Base-by-base conservation (phyloP, 192 early-diverging fungal genomes). In the Coemansia reversa region DNA sequence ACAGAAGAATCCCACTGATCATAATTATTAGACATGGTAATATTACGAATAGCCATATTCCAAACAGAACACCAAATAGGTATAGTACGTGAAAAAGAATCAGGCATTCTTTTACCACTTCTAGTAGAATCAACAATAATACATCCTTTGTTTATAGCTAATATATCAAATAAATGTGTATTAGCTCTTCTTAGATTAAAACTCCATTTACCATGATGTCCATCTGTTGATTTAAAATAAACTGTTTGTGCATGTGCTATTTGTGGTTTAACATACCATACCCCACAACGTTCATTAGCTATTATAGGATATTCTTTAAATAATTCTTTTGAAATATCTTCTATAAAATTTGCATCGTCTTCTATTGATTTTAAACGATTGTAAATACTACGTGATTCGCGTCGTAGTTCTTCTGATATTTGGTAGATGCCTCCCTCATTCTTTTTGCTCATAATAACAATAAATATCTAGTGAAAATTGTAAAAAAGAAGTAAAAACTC, bases 191-290 rank as follows among this genome's bases (percentile, higher is more conserved):
- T 84, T 56, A 94, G 56, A 65, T 87, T 95, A 33, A 95, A 93
- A 59, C 89, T 86, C 93, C 93, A 94, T 51, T 86, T 81, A 3
- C 89, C 88, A 29, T 82, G 88, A 66, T 96, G 94, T 0, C 94
- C 94, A 77, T 96, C 94, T 2, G 94, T 96, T 6, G 94, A 96
- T 66, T 96, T 96, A 68, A 96, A 94, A 63, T 96, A 96, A 2
- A 89, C 93, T 0, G 88, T 81, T 24, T 86, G 75, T 12, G 61
- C 67, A 55, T 83, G 64, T 68, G 89, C 84, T 63, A 76, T 75
- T n/a, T 60, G 49, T 0, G 88, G 88, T 60, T 87, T 81, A 20
- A 92, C 83, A 69, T 96, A 96, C 94, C 94, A 96, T 8, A 77
- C 73, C 12, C 94, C 93, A 72, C 92, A 93, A 2, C 94, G 86